Evolutionary conservation across 2,329 filamentous ascomycete genomes (phyloP), one percentile per base, ranked within the genome.

Genomic region (Talaromyces sp.): DNA sequence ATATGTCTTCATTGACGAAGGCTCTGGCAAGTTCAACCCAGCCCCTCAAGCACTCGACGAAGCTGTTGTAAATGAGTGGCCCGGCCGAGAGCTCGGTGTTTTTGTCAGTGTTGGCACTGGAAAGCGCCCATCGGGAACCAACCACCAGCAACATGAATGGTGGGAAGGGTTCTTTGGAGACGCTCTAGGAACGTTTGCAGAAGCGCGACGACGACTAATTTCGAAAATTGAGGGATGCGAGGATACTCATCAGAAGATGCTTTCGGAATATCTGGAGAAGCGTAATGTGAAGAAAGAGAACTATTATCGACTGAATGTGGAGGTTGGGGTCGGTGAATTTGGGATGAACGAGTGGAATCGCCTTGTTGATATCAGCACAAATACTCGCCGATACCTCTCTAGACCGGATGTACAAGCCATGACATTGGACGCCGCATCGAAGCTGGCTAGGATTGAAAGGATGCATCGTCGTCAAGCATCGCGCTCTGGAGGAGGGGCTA

Each of bases 311-410:
- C 79, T 97, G n/a, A 99, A 99, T 63, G 94, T 97, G 40, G 92
- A 97, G 69, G 87, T 96, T 15, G 94, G 93, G 1, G 92, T 97
- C 2, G 92, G 93, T 55, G 94, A 97, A 69, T 97, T 97, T 71
- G 93, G 89, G 53, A 97, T 99, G 91, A 99, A 97, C 70, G 94
- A 97, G 71, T 99, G 94, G 94, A 84, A 90, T 66, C 85, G 92
- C 3, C 78, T 97, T n/a, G 88, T 89, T 25, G 93, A 97, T 54
- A 97, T 99, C 75, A 96, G 90, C 77, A 97, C 91, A 13, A 88
- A 88, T 69, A 99, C 94, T 0, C 84, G 89, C 64, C 84, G 88
- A 62, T 99, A 97, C 70, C 82, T 99, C 55, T 78, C 81, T 7
- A 87, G 87, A 61, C 80, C 82, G 10, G 85, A 85, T 0, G 87